These are phyloP conservation scores for Chalaropsis ovoidea DNA, from an alignment of 2,329 filamentous ascomycete species.

Conservation along the genomic window DNA sequence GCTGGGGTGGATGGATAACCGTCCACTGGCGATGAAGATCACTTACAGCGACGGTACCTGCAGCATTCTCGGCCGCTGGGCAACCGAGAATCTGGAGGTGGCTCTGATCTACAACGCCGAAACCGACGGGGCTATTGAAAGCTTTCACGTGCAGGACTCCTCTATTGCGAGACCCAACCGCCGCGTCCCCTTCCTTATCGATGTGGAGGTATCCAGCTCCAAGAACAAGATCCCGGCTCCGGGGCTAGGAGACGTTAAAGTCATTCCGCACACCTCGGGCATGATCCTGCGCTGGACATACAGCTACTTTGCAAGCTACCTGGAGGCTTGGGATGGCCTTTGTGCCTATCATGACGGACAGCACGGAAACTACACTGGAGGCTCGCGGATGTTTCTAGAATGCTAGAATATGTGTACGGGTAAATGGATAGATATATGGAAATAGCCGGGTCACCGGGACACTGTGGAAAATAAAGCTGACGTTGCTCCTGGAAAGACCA, in stretches of 20 bases:
- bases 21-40: not conserved
- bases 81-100: not conserved
- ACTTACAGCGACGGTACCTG: not conserved
- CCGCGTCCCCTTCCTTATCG: not conserved
- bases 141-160: not conserved
- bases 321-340: slow-evolving; percentile 7
- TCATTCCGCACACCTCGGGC: not conserved
- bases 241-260: not conserved
- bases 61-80: slow-evolving; percentile 1
- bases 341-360: not conserved
- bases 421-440: not conserved
- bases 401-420: not conserved
- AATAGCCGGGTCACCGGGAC: no score
- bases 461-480: no score
- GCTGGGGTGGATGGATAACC: not conserved
- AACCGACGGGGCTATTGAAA: not conserved
- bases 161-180: not conserved
- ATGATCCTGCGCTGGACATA: slow-evolving; percentile 7
- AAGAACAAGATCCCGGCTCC: not conserved
- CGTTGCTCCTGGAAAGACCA: not conserved
- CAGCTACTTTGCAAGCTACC: not conserved
- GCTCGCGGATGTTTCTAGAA: not conserved
- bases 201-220: not conserved
- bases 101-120: not conserved
- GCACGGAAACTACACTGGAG: not conserved